These are phyloP conservation scores for Bipolaris gigantea DNA, from an alignment of 2,329 filamentous ascomycete species.

Conservation along the genomic window DNA sequence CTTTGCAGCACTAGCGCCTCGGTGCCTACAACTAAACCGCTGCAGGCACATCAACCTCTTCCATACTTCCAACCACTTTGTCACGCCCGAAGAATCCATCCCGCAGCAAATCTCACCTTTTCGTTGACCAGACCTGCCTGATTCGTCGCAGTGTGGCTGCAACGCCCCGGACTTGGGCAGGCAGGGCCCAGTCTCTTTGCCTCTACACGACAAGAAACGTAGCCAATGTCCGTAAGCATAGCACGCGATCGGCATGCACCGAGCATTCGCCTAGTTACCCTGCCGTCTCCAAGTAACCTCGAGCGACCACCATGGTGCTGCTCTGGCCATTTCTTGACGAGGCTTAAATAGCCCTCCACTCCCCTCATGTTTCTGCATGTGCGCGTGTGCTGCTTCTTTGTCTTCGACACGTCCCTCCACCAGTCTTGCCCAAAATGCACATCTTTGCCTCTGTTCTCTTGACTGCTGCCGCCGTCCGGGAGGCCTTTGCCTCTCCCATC, in stretches of 20 bases:
- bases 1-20: slow-evolving; percentile 3
- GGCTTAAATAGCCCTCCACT: slow-evolving; percentile 11
- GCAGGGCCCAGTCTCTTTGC: not conserved
- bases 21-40: not conserved
- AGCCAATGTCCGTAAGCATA: not conserved
- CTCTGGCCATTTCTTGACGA: slow-evolving; percentile 1
- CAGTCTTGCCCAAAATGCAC: slow-evolving; percentile 9
- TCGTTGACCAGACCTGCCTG: not conserved
- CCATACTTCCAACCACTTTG: not conserved
- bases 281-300: slow-evolving; percentile 1
- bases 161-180: not conserved
- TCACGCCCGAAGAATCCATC: not conserved
- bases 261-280: slow-evolving; percentile 5
- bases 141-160: not conserved
- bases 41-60: not conserved
- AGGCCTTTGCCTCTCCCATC: slow-evolving; percentile 43
- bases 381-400: slow-evolving; percentile 1
- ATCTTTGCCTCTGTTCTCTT: slow-evolving; percentile 26
- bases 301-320: not conserved
- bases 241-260: slow-evolving; percentile 5
- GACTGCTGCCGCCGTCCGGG: slow-evolving; percentile 32
- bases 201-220: not conserved
- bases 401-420: not conserved
- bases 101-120: not conserved
- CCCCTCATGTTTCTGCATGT: not conserved